A percentile compares a stretch with the other conserved stretches of the same genome.
phyloP scores from a whole-genome alignment of 495 filamentous ascomycete genomes.

The Aspergillus sparsus region DNA sequence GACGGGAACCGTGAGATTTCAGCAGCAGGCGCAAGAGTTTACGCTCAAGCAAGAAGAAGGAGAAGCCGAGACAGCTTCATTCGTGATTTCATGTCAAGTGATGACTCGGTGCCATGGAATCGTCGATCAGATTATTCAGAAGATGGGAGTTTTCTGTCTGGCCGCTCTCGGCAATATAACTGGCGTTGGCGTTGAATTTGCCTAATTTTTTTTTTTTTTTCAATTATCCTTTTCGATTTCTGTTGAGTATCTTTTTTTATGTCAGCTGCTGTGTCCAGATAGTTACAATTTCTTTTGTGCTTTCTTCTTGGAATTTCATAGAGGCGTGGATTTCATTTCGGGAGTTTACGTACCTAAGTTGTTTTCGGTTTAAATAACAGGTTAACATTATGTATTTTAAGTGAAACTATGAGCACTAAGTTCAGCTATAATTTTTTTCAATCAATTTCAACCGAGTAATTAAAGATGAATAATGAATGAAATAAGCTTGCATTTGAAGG shows the following conservation, averaged over 20 bases:
- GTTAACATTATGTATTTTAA: too few relatives aligned
- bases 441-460: too few relatives aligned
- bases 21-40: slow-evolving; percentile 23
- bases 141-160: slow-evolving; percentile 12
- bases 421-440: too few relatives aligned
- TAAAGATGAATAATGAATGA: too few relatives aligned
- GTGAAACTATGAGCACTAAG: too few relatives aligned
- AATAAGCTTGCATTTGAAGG: too few relatives aligned
- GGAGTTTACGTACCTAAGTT: too few relatives aligned
- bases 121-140: slow-evolving; percentile 13
- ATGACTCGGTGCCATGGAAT: slow-evolving; percentile 11
- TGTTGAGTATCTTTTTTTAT: neutral
- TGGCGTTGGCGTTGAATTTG: slow-evolving; percentile 15
- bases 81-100: slow-evolving; percentile 11
- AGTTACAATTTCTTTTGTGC: too few relatives aligned
- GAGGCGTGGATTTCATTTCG: too few relatives aligned
- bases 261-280: too few relatives aligned
- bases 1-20: slow-evolving; percentile 25
- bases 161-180: slow-evolving; percentile 5
- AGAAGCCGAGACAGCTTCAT: slow-evolving; percentile 15
- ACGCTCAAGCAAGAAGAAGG: slow-evolving; percentile 18
- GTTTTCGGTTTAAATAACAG: too few relatives aligned
- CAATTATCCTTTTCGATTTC: neutral
- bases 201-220: neutral
- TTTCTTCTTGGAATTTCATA: too few relatives aligned